Conservation (phyloP, 2,329 filamentous ascomycete genomes). For the Rachicladosporium sp. region DNA sequence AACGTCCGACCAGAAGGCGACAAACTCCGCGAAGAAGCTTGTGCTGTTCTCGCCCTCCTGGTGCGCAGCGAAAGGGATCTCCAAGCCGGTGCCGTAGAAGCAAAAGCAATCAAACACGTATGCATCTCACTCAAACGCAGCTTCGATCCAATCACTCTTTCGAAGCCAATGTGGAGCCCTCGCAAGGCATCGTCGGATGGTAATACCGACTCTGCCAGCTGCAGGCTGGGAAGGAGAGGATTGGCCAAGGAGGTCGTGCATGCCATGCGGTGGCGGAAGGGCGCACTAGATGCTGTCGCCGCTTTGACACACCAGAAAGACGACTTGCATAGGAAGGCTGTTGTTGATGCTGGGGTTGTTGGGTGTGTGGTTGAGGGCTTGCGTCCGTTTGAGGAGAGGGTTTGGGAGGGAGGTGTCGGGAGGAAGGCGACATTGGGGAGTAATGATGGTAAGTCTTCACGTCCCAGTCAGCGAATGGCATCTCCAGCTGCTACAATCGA, state of each 20-base stretch:
- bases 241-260: slow-evolving; percentile 52
- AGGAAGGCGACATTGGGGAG: too few species aligned
- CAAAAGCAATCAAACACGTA: slow-evolving; percentile 48
- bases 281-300: slow-evolving; percentile 65
- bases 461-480: too few species aligned
- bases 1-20: too few species aligned
- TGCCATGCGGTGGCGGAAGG: slow-evolving; percentile 64
- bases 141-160: slow-evolving; percentile 46
- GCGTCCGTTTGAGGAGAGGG: slow-evolving; percentile 29
- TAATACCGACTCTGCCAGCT: slow-evolving; percentile 12
- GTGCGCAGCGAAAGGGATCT: slow-evolving; percentile 66
- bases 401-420: too few species aligned
- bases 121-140: slow-evolving; percentile 53
- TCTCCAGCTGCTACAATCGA: too few species aligned
- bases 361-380: slow-evolving; percentile 76
- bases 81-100: slow-evolving; percentile 71
- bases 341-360: slow-evolving; percentile 72
- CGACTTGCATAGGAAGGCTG: slow-evolving; percentile 69
- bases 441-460: too few species aligned
- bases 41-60: slow-evolving; percentile 63
- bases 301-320: slow-evolving; percentile 62
- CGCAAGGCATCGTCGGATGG: slow-evolving; percentile 3
- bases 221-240: slow-evolving; percentile 48
- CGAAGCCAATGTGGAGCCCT: slow-evolving; percentile 44
- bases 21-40: slow-evolving; percentile 54